Conservation (phyloP, 2,329 filamentous ascomycete genomes). For the Aspergillus novofumigatus region DNA sequence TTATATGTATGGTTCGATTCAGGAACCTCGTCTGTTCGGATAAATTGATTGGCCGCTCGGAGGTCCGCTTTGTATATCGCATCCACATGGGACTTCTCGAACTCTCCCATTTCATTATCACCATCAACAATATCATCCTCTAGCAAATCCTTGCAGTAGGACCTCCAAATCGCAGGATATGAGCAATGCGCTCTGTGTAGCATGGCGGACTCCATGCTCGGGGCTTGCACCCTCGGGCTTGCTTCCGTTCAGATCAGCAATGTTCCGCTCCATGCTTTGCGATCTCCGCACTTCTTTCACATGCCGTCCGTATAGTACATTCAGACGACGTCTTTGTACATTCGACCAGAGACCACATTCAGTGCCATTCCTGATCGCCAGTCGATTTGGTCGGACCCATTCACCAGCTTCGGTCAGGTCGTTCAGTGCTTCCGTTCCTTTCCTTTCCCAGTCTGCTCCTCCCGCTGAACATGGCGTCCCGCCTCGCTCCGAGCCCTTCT, state of each 20-base stretch:
- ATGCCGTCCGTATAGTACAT: slow-evolving; percentile 14
- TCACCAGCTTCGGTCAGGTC: slow-evolving; percentile 2
- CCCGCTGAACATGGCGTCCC: slow-evolving; percentile 24
- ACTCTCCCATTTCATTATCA: neutral
- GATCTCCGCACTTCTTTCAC: slow-evolving; percentile 20
- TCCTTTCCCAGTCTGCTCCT: slow-evolving; percentile 10
- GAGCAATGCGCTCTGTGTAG: slow-evolving; percentile 40
- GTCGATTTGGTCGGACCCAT: neutral
- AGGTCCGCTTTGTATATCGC: slow-evolving; percentile 1
- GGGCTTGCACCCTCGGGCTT: slow-evolving; percentile 28
- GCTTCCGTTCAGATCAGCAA: slow-evolving; percentile 14
- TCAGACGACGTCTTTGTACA: slow-evolving; percentile 11
- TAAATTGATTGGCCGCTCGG: slow-evolving; percentile 15
- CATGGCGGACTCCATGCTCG: slow-evolving; percentile 40
- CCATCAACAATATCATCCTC: neutral
- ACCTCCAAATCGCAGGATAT: slow-evolving; percentile 29
- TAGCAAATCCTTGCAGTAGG: neutral
- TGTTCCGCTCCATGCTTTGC: slow-evolving; percentile 17
- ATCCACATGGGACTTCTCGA: neutral
- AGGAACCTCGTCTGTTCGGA: slow-evolving; percentile 2
- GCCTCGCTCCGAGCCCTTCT: slow-evolving; percentile 27
- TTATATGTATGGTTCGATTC: neutral
- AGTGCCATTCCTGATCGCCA: neutral
- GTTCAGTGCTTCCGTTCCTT: slow-evolving; percentile 20
- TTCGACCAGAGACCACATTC: neutral